phyloP scores from a whole-genome alignment of 2,329 filamentous ascomycete genomes.

The Fusarium nanum region DNA sequence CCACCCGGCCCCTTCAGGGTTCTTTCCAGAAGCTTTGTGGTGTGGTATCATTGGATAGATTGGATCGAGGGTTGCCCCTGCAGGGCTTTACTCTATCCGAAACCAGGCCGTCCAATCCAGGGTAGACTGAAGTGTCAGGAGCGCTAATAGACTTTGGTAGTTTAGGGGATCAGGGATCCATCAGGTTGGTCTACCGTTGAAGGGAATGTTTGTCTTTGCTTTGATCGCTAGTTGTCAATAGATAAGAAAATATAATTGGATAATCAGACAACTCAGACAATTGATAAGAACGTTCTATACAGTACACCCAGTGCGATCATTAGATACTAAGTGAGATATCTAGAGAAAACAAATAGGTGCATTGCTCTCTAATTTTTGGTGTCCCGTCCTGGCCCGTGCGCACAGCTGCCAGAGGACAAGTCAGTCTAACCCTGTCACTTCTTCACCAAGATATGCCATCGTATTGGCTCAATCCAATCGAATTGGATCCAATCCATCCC shows the following conservation, averaged over 20 bases:
- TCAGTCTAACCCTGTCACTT: conserved; percentile 23
- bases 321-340: neutral
- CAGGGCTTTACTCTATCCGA: conserved; percentile 18
- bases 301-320: neutral
- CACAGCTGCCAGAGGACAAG: conserved; percentile 24
- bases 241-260: neutral
- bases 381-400: conserved; percentile 20
- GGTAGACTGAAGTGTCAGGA: conserved; percentile 6
- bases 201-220: neutral
- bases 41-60: neutral
- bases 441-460: neutral
- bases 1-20: conserved; percentile 16
- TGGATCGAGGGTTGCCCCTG: neutral
- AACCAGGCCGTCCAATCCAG: conserved; percentile 1
- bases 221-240: neutral
- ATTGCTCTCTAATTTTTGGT: conserved; percentile 26
- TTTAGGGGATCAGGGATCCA: conserved; percentile 9
- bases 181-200: conserved; percentile 22
- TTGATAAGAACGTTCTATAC: neutral
- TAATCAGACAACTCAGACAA: neutral
- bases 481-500: conserved; percentile 20
- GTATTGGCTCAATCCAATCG: conserved; percentile 15
- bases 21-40: conserved; percentile 24
- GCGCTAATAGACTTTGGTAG: conserved; percentile 19
- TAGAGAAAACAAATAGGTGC: neutral